A percentile compares a stretch with the other conserved stretches of the same genome.
These are phyloP conservation scores for Cryphonectria parasitica DNA, from an alignment of 2,329 filamentous ascomycete species.

Conservation along the genomic window DNA sequence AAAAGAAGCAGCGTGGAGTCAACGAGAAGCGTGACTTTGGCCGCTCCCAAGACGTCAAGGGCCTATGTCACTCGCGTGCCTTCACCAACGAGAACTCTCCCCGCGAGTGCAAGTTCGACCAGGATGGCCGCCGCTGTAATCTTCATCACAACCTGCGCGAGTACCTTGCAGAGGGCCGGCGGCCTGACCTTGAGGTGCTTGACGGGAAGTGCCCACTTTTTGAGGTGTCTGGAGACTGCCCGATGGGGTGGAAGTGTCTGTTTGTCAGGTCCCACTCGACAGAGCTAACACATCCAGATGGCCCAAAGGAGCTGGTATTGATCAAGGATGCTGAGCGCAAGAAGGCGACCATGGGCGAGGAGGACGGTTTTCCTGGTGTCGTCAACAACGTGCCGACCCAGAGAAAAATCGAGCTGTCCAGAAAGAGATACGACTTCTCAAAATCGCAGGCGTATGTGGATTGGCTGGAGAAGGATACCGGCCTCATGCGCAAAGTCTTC, in stretches of 20 bases:
- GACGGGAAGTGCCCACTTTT: conserved; percentile 81
- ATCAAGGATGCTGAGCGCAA: conserved; percentile 48
- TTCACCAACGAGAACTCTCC: conserved; percentile 82
- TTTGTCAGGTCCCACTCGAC: conserved; percentile 86
- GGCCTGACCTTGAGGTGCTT: conserved; percentile 77
- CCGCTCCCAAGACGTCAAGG: conserved; percentile 74
- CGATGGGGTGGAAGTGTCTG: conserved; percentile 90
- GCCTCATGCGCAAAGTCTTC: conserved; percentile 52
- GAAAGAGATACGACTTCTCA: conserved; percentile 70
- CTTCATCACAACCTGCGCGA: conserved; percentile 82
- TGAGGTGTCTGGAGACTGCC: conserved; percentile 74
- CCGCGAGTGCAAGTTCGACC: conserved; percentile 73
- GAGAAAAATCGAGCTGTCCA: conserved; percentile 75
- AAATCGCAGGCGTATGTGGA: conserved; percentile 76
- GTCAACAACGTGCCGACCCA: conserved; percentile 74
- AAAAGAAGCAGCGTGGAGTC: conserved; percentile 67
- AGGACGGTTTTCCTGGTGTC: conserved; percentile 63
- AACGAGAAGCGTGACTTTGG: conserved; percentile 85
- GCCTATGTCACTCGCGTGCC: conserved; percentile 76
- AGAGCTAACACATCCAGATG: conserved; percentile 78
- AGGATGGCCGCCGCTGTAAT: conserved; percentile 81
- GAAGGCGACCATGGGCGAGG: conserved; percentile 35
- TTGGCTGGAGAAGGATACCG: conserved; percentile 74
- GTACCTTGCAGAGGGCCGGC: conserved; percentile 82
- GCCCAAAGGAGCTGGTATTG: conserved; percentile 79